Evolutionary conservation across 73 alveolate species (phyloP).

Genomic region (Paramecium sexaurelia): DNA sequence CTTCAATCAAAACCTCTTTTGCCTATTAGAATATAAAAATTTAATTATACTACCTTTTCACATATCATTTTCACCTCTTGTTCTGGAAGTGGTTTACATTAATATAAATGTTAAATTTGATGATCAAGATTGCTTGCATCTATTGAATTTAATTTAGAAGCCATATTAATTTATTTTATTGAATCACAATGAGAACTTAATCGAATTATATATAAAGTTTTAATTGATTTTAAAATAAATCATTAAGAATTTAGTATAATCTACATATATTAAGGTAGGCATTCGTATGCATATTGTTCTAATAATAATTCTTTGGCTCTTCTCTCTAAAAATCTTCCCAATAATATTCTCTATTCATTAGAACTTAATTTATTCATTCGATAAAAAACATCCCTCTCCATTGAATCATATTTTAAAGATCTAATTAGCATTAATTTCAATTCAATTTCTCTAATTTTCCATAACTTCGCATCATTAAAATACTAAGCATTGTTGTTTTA

Average conservation of each 20-base stretch:
- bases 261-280: neutral
- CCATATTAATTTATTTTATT: neutral
- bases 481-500: neutral
- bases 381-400: conserved; percentile 5
- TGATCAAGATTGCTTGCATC: conserved; percentile 8
- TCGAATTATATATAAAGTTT: neutral
- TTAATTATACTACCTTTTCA: neutral
- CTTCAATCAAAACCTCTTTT: neutral
- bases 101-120: neutral
- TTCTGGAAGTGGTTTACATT: conserved; percentile 36
- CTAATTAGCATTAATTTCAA: conserved; percentile 36
- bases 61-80: neutral
- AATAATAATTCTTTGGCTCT: conserved; percentile 45
- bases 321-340: conserved; percentile 45
- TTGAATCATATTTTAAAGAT: neutral
- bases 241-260: neutral
- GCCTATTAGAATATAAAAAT: neutral
- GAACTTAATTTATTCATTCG: neutral
- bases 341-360: neutral
- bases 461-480: neutral
- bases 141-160: neutral
- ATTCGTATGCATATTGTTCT: neutral
- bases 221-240: neutral
- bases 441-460: conserved; percentile 38
- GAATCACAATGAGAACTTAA: neutral